phyloP scores from a whole-genome alignment of 345 rosid species.

The Eucalyptus sideroxylon region DNA sequence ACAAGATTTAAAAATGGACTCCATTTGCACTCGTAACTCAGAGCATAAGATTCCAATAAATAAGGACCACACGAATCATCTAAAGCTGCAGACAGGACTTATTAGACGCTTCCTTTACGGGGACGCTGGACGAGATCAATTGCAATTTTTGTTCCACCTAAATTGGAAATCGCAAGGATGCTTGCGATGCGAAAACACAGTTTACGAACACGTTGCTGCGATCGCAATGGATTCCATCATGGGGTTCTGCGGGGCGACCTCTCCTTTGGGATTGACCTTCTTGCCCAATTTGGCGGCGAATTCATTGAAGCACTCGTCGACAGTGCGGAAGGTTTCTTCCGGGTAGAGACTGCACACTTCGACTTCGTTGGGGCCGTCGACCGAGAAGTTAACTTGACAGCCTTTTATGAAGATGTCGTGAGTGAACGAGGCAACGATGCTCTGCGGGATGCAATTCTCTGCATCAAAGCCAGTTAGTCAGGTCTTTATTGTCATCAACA shows the following conservation, averaged over 20 bases:
- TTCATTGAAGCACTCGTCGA: slow-evolving; percentile 48
- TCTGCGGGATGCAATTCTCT: slow-evolving; percentile 48
- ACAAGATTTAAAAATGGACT: not conserved
- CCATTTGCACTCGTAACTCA: not conserved
- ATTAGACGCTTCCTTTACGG: not conserved
- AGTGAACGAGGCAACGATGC: slow-evolving; percentile 61
- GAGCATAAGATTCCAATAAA: not conserved
- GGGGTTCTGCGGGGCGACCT: not conserved
- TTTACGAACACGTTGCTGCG: slow-evolving; percentile 10
- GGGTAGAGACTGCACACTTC: slow-evolving; percentile 41
- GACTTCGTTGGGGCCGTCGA: slow-evolving; percentile 21
- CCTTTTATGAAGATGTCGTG: slow-evolving; percentile 72
- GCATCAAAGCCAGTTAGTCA: not conserved
- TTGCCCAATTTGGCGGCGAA: slow-evolving; percentile 9
- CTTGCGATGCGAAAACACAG: not conserved
- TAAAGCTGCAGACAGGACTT: not conserved
- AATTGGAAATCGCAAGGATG: not conserved
- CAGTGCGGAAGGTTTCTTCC: slow-evolving; percentile 20
- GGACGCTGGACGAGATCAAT: not conserved
- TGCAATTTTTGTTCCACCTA: not conserved
- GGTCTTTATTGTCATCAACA: not conserved
- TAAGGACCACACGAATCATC: not conserved
- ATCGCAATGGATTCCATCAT: slow-evolving; percentile 8
- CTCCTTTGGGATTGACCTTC: not conserved
- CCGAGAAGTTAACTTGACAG: slow-evolving; percentile 36